These are phyloP conservation scores for Acrasis kona DNA, from an alignment of 78 protist genomes.

Conservation along the genomic window DNA sequence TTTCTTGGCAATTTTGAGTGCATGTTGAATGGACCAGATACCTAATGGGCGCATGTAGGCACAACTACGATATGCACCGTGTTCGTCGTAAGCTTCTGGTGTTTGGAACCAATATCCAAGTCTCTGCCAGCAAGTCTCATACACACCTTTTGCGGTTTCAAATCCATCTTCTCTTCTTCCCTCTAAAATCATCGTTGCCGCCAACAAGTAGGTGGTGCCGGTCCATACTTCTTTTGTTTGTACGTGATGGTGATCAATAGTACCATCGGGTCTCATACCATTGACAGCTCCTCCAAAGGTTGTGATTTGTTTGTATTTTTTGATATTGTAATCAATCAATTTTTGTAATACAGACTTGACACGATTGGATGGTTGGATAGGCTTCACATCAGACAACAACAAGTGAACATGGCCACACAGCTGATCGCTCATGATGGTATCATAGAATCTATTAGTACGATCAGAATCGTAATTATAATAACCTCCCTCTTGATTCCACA, in stretches of 20 bases:
- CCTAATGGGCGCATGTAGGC: constrained; percentile 20
- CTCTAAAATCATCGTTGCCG: constrained; percentile 6
- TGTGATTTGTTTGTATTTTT: not conserved
- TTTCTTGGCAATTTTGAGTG: too few relatives aligned
- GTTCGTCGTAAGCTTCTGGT: constrained; percentile 4
- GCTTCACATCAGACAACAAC: not conserved
- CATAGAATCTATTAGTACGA: not conserved
- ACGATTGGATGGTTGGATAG: not conserved
- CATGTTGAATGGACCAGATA: constrained; percentile 9
- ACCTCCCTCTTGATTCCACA: constrained; percentile 10
- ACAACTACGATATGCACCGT: constrained; percentile 1
- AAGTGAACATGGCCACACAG: constrained; percentile 3
- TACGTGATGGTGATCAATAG: not conserved
- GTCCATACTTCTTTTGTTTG: constrained; percentile 9
- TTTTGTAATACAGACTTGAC: not conserved
- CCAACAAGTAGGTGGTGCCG: constrained; percentile 13
- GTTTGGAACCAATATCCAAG: constrained; percentile 17
- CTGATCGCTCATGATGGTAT: constrained; percentile 18
- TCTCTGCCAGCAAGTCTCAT: not conserved
- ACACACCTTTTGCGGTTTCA: not conserved
- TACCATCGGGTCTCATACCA: constrained; percentile 21
- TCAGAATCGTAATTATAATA: constrained; percentile 11
- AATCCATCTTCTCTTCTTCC: not conserved
- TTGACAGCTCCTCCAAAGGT: constrained; percentile 1
- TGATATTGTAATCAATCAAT: not conserved